These are phyloP conservation scores for Posidonia australis DNA, from an alignment of 106 monocot species.

Conservation along the genomic window DNA sequence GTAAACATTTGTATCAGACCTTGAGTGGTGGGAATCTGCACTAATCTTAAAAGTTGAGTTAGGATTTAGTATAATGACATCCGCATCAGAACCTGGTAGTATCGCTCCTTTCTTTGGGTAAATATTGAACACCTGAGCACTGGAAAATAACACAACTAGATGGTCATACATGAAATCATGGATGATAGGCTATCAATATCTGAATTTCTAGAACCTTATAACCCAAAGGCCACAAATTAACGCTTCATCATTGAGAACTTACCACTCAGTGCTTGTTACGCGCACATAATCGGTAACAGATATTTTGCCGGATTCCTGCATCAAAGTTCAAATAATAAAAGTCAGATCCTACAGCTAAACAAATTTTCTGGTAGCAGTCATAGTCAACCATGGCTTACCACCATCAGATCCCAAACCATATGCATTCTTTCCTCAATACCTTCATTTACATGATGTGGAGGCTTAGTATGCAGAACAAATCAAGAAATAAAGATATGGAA, in stretches of 20 bases:
- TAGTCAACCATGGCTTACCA: conserved; percentile 43
- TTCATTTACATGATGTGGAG: conserved; percentile 8
- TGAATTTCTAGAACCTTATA: no score
- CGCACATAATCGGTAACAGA: conserved; percentile 82
- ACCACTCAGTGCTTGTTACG: conserved; percentile 97
- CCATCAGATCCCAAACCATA: conserved; percentile 90
- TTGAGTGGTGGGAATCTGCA: conserved; percentile 74
- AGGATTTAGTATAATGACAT: conserved; percentile 88
- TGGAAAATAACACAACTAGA: conserved; percentile 17
- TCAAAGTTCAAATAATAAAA: not conserved
- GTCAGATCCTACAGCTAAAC: not conserved
- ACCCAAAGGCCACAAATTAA: no score
- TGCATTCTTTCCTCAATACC: conserved; percentile 99
- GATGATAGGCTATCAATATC: no score
- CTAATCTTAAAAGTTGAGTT: conserved; percentile 59
- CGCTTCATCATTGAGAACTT: conserved; percentile 3
- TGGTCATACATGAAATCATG: not conserved
- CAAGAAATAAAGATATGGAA: not conserved
- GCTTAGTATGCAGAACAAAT: not conserved
- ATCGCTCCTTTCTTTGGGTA: conserved; percentile 95
- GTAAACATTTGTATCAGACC: conserved; percentile 87
- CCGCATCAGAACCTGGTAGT: conserved; percentile 92
- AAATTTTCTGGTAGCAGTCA: not conserved
- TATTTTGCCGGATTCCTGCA: conserved; percentile 88
- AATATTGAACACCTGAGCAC: conserved; percentile 93